A percentile compares a stretch with the other conserved stretches of the same genome.
Evolutionary conservation across 2,329 filamentous ascomycete genomes (phyloP).

Genomic region (Eutypella sp.): DNA sequence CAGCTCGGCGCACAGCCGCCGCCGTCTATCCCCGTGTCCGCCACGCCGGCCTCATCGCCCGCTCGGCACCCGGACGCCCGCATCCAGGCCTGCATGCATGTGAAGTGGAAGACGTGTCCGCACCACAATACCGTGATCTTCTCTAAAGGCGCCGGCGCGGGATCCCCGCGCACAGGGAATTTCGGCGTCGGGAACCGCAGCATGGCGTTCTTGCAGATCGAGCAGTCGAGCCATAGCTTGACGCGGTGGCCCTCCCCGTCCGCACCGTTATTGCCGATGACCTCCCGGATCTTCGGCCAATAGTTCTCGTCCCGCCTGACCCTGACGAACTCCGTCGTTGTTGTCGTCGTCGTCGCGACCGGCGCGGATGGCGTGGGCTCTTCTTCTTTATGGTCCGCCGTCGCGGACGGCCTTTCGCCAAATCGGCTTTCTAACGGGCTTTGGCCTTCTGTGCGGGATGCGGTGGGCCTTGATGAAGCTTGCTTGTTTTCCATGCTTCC

Average conservation of each 20-base stretch:
- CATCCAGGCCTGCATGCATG: background rate
- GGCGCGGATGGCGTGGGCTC: too few relatives aligned
- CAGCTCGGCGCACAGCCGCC: background rate
- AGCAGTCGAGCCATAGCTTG: background rate
- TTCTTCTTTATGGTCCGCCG: too few relatives aligned
- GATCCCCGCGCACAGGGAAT: background rate
- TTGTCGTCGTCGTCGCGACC: background rate
- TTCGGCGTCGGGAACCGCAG: background rate
- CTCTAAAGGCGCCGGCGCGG: background rate
- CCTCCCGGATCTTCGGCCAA: background rate
- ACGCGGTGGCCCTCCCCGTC: background rate
- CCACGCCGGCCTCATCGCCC: background rate
- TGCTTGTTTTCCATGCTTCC: too few relatives aligned
- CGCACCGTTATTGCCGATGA: background rate
- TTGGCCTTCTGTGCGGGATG: too few relatives aligned
- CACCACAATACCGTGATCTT: background rate
- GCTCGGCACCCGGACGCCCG: background rate
- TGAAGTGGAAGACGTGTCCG: background rate
- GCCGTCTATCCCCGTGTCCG: background rate
- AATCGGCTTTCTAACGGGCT: too few relatives aligned
- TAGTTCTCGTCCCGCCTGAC: background rate
- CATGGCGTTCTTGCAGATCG: background rate
- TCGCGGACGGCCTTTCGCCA: too few relatives aligned
- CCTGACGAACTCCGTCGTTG: background rate
- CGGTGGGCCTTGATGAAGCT: too few relatives aligned